Conservation (phyloP, 1,284 basidiomycete genomes). For the Malassezia sp. region DNA sequence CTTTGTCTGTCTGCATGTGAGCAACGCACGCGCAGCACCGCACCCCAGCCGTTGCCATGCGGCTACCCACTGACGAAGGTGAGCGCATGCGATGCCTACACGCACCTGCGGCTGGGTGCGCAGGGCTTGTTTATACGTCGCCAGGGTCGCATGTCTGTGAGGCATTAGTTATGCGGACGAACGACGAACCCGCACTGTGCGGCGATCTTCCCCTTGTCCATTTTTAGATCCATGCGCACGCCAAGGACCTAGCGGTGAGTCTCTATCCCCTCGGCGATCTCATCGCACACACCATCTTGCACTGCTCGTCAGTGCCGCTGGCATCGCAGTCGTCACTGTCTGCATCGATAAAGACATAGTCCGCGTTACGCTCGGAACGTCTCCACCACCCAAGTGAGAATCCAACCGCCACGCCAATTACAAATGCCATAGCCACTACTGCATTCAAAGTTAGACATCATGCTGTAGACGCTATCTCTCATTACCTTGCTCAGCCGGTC, state of each 20-base stretch:
- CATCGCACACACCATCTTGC: conserved; percentile 31
- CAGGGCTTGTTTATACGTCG: conserved; percentile 31
- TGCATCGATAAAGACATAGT: too few species aligned
- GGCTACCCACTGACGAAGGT: conserved; percentile 1
- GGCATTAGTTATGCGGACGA: background rate
- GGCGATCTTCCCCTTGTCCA: conserved; percentile 47
- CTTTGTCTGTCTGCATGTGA: conserved; percentile 30
- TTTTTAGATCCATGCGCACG: conserved; percentile 43
- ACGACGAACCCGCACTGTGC: conserved; percentile 36
- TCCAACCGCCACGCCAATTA: background rate
- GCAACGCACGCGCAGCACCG: background rate
- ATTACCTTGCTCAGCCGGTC: too few species aligned
- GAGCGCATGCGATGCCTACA: background rate
- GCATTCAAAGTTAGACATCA: background rate
- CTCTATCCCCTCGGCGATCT: background rate
- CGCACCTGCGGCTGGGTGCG: conserved; percentile 21
- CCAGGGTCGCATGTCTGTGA: conserved; percentile 38
- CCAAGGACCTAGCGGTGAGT: conserved; percentile 19
- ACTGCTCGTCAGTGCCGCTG: conserved; percentile 21
- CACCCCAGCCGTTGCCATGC: conserved; percentile 10
- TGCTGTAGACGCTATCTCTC: too few species aligned
- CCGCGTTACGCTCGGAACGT: too few species aligned
- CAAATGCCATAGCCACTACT: background rate
- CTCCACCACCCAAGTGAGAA: background rate
- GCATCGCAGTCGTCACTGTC: background rate